These are phyloP conservation scores for Aspergillus heteromorphus DNA, from an alignment of 495 filamentous ascomycete genomes.

Conservation along the genomic window DNA sequence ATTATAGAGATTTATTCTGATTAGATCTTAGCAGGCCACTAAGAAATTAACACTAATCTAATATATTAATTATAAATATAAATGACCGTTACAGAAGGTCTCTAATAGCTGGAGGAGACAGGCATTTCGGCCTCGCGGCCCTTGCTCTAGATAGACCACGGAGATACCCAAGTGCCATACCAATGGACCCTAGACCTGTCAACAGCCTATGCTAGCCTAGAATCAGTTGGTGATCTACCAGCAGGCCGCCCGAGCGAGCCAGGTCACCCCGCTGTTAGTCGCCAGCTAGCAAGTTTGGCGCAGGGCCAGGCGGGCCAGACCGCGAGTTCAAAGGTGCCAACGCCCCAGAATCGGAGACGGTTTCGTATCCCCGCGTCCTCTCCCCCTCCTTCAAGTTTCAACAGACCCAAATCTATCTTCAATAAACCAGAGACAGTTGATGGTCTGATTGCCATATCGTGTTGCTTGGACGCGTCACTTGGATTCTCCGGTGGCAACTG, in stretches of 20 bases:
- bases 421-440: background rate
- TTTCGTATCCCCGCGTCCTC: background rate
- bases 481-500: background rate
- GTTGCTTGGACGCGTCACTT: background rate
- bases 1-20: no score
- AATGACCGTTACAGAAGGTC: no score
- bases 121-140: background rate
- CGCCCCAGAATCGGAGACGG: background rate
- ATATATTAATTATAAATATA: no score
- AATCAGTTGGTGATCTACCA: background rate
- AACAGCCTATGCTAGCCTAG: background rate
- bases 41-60: no score
- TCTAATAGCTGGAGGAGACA: no score
- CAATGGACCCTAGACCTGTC: background rate
- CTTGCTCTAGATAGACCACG: background rate
- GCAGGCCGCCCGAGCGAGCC: background rate
- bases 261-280: background rate
- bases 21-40: no score
- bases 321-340: background rate
- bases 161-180: no score
- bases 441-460: background rate
- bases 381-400: background rate
- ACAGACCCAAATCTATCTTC: background rate
- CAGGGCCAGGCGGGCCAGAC: background rate
- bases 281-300: background rate